Base-by-base conservation (phyloP, 148 eudicot genomes). In the Rhododendron vialii region DNA sequence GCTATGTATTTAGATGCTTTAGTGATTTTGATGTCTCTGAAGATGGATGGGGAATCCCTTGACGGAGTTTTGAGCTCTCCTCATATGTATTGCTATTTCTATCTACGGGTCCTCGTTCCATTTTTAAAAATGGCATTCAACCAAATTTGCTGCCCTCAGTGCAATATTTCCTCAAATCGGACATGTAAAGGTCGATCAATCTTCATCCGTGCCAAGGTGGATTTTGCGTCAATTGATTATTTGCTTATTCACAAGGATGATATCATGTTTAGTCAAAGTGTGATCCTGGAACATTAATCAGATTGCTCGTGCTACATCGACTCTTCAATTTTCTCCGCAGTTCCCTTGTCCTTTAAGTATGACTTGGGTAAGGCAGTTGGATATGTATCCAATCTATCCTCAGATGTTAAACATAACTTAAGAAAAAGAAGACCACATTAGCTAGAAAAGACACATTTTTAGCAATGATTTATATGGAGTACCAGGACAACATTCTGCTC, bases 51-150 rank as follows among this genome's bases (percentile, higher is more conserved):
- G 59, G 94, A 90, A 61, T 88, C 88, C 11, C 85, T 94, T 85
- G 93, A 92, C 65, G 89, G 24, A 69, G 87, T 85, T 86, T 36
- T 92, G 85, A 91, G 88, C 63, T 88, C 90, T 65, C 83, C 35
- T 38, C 24, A 59, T 86, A 88, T 86, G 89, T 71, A n/a, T 36
- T 36, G 88, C 90, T 55, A 82, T 88, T 69, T 87, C 93, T 75
- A 89, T 94, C 86, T 92, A 93, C 89, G 93, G 91, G 63, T 86
- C 95, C 18, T 90, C 90, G 88, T 93, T 94, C 87, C 92, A 94
- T 0, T 94, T 94, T 80, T 93, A 94, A 51, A 85, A 57, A 48
- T 53, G 84, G 75, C 36, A 69, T 89, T 22, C 88, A 82, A 63
- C 84, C 47, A 91, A 87, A 78, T 93, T 92, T 89, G 88, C 87